A percentile compares a stretch with the other conserved stretches of the same genome.
Evolutionary conservation across 176 grass and related monocot species (phyloP).

Genomic region (Carex scoparia): DNA sequence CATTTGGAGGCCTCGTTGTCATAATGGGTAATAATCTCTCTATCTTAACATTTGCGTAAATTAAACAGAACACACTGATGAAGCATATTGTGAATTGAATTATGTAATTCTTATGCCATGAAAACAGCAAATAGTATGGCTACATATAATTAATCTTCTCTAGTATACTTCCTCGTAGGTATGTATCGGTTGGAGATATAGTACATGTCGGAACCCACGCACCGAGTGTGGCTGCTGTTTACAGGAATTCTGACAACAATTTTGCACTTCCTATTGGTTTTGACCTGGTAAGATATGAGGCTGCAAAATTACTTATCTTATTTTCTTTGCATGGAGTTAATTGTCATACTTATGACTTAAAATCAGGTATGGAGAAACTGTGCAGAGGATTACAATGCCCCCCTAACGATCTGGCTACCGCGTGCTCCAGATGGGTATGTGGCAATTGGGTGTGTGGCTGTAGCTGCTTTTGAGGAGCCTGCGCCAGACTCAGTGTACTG

Average conservation of each 20-base stretch:
- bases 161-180: slow-evolving; percentile 45
- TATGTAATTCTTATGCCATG: background rate
- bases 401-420: slow-evolving; percentile 81
- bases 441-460: slow-evolving; percentile 70
- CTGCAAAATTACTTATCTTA: background rate
- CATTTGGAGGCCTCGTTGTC: slow-evolving; percentile 77
- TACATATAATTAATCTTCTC: background rate
- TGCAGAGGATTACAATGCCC: slow-evolving; percentile 56
- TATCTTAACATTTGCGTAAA: slow-evolving; percentile 19
- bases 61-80: background rate
- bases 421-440: slow-evolving; percentile 71
- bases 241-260: slow-evolving; percentile 58
- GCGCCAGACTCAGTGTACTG: slow-evolving; percentile 50
- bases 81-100: background rate
- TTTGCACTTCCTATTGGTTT: slow-evolving; percentile 81
- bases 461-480: slow-evolving; percentile 62
- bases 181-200: slow-evolving; percentile 83
- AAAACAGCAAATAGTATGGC: background rate
- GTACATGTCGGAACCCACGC: slow-evolving; percentile 62
- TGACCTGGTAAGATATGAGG: slow-evolving; percentile 59
- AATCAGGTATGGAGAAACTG: slow-evolving; percentile 94
- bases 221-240: slow-evolving; percentile 63
- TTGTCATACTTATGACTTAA: background rate
- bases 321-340: background rate
- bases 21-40: slow-evolving; percentile 58